Conservation (phyloP, 257 asterid genomes). For the Striga asiatica region DNA sequence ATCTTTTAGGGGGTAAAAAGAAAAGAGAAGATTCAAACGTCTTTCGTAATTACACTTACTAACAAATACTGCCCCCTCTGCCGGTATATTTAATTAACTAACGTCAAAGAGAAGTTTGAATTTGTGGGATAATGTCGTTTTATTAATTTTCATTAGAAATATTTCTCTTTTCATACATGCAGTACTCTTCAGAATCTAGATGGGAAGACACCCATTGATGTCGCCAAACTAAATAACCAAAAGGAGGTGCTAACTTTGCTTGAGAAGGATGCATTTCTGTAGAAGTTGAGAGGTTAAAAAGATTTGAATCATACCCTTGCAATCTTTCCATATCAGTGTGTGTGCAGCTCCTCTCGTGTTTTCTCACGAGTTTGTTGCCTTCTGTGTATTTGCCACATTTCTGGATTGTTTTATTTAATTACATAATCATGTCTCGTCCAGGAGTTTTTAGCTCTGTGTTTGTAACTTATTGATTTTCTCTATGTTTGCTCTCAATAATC, state of each 20-base stretch:
- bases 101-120: too few relatives aligned
- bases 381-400: slow-evolving; percentile 21
- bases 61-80: too few relatives aligned
- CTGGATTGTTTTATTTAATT: slow-evolving; percentile 17
- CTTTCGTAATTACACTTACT: too few relatives aligned
- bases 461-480: background rate
- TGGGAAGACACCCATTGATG: slow-evolving; percentile 94
- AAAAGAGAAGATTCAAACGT: too few relatives aligned
- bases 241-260: slow-evolving; percentile 71
- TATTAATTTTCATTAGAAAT: background rate
- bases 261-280: slow-evolving; percentile 95
- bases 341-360: slow-evolving; percentile 11
- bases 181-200: slow-evolving; percentile 97
- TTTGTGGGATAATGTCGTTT: too few relatives aligned
- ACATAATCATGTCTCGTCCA: background rate
- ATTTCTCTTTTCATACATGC: slow-evolving; percentile 9
- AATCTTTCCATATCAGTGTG: slow-evolving; percentile 11
- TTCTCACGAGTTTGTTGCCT: slow-evolving; percentile 20
- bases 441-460: background rate
- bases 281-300: background rate
- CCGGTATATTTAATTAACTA: too few relatives aligned
- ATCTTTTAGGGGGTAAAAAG: too few relatives aligned
- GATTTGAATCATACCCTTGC: background rate
- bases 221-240: slow-evolving; percentile 88
- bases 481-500: slow-evolving; percentile 6